A percentile compares a stretch with the other conserved stretches of the same genome.
Conservation (phyloP, 2,329 filamentous ascomycete genomes). For the Colletotrichum falcatum region DNA sequence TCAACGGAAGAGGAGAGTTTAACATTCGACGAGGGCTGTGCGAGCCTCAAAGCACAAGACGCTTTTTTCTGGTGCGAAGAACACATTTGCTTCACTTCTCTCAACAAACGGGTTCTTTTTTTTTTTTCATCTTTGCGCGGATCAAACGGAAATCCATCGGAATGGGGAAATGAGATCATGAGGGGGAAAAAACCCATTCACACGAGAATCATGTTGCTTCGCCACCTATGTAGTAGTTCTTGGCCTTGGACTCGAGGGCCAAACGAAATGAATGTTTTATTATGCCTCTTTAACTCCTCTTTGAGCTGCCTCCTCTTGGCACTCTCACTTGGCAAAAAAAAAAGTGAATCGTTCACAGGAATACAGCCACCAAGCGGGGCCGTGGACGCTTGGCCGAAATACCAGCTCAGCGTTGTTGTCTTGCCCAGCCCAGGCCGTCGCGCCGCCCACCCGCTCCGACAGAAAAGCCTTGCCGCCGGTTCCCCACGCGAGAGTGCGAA, state of each 20-base stretch:
- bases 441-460: neutral
- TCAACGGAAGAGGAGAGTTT: constrained; percentile 11
- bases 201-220: constrained; percentile 35
- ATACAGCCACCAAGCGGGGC: too few relatives aligned
- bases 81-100: neutral
- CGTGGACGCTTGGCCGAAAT: neutral
- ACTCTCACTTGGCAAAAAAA: neutral
- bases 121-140: constrained; percentile 17
- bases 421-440: neutral
- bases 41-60: constrained; percentile 33
- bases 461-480: too few relatives aligned
- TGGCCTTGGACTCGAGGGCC: constrained; percentile 13
- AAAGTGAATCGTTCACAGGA: neutral
- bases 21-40: constrained; percentile 28
- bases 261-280: constrained; percentile 37
- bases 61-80: constrained; percentile 26
- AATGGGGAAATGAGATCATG: constrained; percentile 39
- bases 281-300: neutral
- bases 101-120: neutral
- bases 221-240: constrained; percentile 37
- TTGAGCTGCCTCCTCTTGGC: neutral
- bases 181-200: constrained; percentile 16
- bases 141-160: constrained; percentile 20
- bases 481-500: neutral
- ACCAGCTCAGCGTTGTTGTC: neutral